Evolutionary conservation across 495 filamentous ascomycete genomes (phyloP), one percentile per base, ranked within the genome.

Genomic region (Penicillium arizonense): DNA sequence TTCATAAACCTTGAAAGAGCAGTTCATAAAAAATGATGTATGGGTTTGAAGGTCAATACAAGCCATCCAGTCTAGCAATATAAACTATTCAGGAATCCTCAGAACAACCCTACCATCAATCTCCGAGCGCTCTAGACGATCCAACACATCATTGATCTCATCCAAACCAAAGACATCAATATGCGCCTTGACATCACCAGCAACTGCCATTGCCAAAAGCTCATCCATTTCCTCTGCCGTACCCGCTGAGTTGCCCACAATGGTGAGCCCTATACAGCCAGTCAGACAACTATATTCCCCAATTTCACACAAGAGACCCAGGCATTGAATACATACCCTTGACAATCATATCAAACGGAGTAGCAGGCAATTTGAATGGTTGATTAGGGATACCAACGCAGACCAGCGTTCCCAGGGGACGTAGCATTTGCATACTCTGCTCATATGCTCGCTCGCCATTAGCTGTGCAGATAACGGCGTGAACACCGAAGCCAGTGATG

Each of bases 271-370:
- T 75, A 50, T 32, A n/a, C 1, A 32, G 23, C 10, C 13, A 9
- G 10, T 57, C 5, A 52, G 36, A 13, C 26, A 0, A 34, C n/a
- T 21, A 5, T 24, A 7, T 18, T 16, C 9, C 10, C 3, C 14
- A 42, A 37, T 34, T 1, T 14, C 4, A 18, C 5, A 36, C 2
- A 33, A 0, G 11, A 18, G 10, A 2, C n/a, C 47, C 11, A 20
- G n/a, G 14, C 33, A 20, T 24, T 6, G 7, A 16, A 20, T 3
- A 30, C 59, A 30, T 42, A 64, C 71, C 68, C 49, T 68, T 71
- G 9, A 72, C 65, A 51, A 76, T 70, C 72, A 77, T 72, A 33
- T 75, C 74, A 39, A 77, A 68, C 24, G 74, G 74, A 4, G 70
- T 70, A 11, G 67, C 68, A 7, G 73, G 71, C 11, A 74, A 40